Evolutionary conservation across 2,329 filamentous ascomycete species (phyloP), one percentile per base, ranked within the genome.

Genomic region (Beauveria asiatica): DNA sequence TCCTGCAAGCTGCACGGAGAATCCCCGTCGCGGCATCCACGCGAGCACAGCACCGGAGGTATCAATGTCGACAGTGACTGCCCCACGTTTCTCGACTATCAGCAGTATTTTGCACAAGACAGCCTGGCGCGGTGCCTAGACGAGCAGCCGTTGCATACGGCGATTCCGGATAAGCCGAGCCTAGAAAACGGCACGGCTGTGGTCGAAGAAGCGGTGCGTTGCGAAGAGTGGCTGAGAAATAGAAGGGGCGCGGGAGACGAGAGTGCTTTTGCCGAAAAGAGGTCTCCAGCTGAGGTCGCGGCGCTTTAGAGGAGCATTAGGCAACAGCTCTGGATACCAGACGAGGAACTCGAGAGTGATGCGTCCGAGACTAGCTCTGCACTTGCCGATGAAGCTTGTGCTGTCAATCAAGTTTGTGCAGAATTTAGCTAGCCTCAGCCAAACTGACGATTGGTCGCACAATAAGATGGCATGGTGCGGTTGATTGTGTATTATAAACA

Each of bases 301-400:
- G 63, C 68, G 57, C 73, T 72, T 55, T 74, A 70, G 72, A 60
- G 64, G 10, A 62, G 67, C 62, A 69, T 73, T 21, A 67, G 72
- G 21, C 59, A 60, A 8, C 63, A 64, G 33, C 66, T 74, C 9
- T 66, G 67, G 57, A 67, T 73, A 37, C 64, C 69, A 16, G 70
- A 73, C 30, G 66, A 71, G 3, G 70, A 72, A 21, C 23, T 70
- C n/a, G 67, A 69, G 39, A 39, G 57, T 27, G 17, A 39, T 19
- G 5, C 44, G 37, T 19, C 44, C 44, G 49, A 59, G 8, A 39
- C 48, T 5, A 19, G 39, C 41, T 52, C 37, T 17, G 10, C 33
- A 6, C 13, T 33, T 5, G 25, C 49, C 23, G 39, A n/a, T 10
- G 13, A 25, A 5, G 41, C 7, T 6, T 46, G 27, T 27, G 17